Conservation (phyloP, 2,329 filamentous ascomycete genomes). For the Diaporthe vaccinii region DNA sequence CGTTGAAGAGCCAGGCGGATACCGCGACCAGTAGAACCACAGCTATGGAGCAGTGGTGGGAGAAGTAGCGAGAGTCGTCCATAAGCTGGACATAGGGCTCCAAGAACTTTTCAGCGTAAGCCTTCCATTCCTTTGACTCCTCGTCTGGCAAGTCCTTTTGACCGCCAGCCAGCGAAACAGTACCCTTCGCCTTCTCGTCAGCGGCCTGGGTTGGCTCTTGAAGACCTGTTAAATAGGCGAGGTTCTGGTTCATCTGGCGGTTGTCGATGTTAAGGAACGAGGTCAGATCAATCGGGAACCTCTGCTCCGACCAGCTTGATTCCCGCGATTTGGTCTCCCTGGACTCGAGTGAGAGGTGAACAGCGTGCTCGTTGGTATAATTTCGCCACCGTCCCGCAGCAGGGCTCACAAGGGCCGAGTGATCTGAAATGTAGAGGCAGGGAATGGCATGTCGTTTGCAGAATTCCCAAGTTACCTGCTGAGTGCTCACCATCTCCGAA, state of each 20-base stretch:
- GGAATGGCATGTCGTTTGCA: slow-evolving; percentile 62
- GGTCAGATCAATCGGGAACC: slow-evolving; percentile 62
- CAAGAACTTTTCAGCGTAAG: background rate
- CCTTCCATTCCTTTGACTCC: slow-evolving; percentile 15
- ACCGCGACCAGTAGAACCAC: slow-evolving; percentile 1
- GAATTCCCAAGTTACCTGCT: slow-evolving; percentile 59
- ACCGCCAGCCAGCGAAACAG: slow-evolving; percentile 3
- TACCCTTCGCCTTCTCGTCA: slow-evolving; percentile 35
- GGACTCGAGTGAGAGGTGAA: slow-evolving; percentile 63
- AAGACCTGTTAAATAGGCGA: slow-evolving; percentile 62
- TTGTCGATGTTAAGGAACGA: slow-evolving; percentile 66
- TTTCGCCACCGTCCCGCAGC: slow-evolving; percentile 51
- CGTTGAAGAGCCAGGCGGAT: background rate
- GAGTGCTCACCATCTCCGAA: slow-evolving; percentile 52
- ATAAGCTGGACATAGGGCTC: background rate
- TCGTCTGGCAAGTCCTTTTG: background rate
- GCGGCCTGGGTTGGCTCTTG: slow-evolving; percentile 41
- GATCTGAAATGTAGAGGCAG: slow-evolving; percentile 63
- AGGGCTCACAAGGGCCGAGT: slow-evolving; percentile 52
- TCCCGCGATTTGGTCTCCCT: slow-evolving; percentile 49
- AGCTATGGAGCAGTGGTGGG: slow-evolving; percentile 16
- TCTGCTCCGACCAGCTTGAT: slow-evolving; percentile 53
- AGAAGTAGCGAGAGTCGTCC: slow-evolving; percentile 7
- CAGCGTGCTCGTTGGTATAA: slow-evolving; percentile 56
- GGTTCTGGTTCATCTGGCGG: slow-evolving; percentile 66